A percentile compares a stretch with the other conserved stretches of the same genome.
Evolutionary conservation across 371 early-diverging fungal genomes (phyloP).

Genomic region (Catenaria anguillulae): DNA sequence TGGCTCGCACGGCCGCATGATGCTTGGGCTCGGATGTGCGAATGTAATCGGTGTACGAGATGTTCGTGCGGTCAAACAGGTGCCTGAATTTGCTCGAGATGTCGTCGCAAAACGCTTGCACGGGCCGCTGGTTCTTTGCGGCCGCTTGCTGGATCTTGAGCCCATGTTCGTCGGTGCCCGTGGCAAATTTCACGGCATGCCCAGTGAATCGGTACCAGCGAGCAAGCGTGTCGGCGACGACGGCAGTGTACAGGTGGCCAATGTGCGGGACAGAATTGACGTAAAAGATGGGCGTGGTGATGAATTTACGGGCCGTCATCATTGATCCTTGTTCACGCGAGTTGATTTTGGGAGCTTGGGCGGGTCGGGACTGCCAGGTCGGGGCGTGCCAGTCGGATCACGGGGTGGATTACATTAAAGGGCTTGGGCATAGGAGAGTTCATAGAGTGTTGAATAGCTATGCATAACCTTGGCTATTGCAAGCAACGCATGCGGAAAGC

Average conservation of each 20-base stretch:
- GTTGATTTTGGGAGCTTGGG: too few species aligned
- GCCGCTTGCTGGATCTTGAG: slow-evolving; percentile 93
- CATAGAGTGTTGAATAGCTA: too few species aligned
- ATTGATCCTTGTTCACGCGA: too few species aligned
- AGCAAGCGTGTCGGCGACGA: slow-evolving; percentile 65
- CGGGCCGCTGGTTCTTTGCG: slow-evolving; percentile 31
- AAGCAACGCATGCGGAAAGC: too few species aligned
- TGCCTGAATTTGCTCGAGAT: slow-evolving; percentile 60
- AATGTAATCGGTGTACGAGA: slow-evolving; percentile 64
- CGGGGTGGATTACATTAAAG: too few species aligned
- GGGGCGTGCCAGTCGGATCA: too few species aligned
- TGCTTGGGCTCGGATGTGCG: slow-evolving; percentile 76
- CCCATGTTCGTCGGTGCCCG: slow-evolving; percentile 96
- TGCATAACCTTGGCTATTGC: too few species aligned
- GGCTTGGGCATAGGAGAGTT: too few species aligned
- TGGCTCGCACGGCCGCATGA: slow-evolving; percentile 39
- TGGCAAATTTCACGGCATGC: slow-evolving; percentile 34
- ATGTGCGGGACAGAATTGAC: slow-evolving; percentile 93
- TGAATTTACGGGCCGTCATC: too few species aligned
- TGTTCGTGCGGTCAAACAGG: slow-evolving; percentile 51
- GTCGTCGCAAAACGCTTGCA: slow-evolving; percentile 58
- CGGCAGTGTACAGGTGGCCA: slow-evolving; percentile 81
- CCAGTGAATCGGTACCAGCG: slow-evolving; percentile 60
- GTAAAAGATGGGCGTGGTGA: slow-evolving; percentile 91
- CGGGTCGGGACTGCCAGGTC: too few species aligned